Evolutionary conservation across 73 alveolate genomes (phyloP).

Genomic region (Breviolum minutum): DNA sequence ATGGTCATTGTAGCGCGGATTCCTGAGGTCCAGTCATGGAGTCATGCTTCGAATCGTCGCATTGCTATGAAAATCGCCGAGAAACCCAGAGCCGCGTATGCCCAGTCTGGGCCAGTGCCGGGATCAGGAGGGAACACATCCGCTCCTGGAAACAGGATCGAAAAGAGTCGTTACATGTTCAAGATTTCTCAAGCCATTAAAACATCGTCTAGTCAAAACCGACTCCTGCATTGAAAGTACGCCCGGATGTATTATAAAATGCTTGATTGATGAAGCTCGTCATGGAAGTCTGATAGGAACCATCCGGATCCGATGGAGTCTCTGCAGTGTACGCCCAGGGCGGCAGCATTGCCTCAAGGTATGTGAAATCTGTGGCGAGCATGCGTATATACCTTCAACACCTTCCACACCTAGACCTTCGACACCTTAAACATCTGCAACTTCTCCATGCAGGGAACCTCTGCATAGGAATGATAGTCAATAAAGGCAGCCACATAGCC

Average conservation of each 20-base stretch:
- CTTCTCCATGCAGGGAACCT: background rate
- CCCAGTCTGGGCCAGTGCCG: constrained; percentile 85
- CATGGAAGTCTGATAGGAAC: constrained; percentile 16
- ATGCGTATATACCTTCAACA: no score
- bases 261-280: constrained; percentile 23
- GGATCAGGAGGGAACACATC: constrained; percentile 87
- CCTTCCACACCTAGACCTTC: no score
- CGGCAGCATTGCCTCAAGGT: constrained; percentile 33
- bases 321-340: constrained; percentile 69
- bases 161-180: no score
- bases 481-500: constrained; percentile 60
- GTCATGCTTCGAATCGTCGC: background rate
- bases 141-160: constrained; percentile 1
- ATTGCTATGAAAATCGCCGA: background rate
- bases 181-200: no score
- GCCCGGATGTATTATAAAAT: constrained; percentile 30
- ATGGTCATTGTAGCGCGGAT: constrained; percentile 75
- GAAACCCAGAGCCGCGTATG: constrained; percentile 51
- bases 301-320: constrained; percentile 45
- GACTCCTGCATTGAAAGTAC: constrained; percentile 23
- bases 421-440: no score
- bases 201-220: background rate
- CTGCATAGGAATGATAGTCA: constrained; percentile 54
- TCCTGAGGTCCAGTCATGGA: background rate
- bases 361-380: no score